Base-by-base conservation (phyloP, 768 basidiomycete species). In the Termitomyces sp. region DNA sequence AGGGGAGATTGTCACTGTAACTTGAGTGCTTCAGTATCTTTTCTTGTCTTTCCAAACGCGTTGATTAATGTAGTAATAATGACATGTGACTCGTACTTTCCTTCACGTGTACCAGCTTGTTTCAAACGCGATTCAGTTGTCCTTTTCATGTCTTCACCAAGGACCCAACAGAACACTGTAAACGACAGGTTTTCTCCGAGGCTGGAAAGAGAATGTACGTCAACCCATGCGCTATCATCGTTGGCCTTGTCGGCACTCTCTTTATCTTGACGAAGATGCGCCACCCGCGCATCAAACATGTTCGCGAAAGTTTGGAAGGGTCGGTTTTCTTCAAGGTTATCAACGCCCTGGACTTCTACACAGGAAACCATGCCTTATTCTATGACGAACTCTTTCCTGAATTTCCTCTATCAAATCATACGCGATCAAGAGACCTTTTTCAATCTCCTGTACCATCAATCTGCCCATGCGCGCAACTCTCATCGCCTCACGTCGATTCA, bases 1-100 rank as follows among this genome's bases (percentile, higher is more conserved):
- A 69, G 94, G 94, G 0, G 88, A 94, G 57, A 87, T 94, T 58
- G 89, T 97, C 30, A 94, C 85, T 31, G 89, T 96, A 31, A 95
- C 94, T 38, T 92, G 74, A 70, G 5, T 9, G 23, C 1, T 5
- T 23, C 15, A 28, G 9, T 45, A 3, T 43, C 1, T n/a, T n/a
- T 3, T 30, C 28, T 37, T 37, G 12, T 46, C 14, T 10, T 35
- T 8, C 7, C 11, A 26, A n/a, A 41, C 50, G 38, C 50, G 50
- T 41, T 17, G 50, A 51, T 40, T 7, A 28, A 50, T 50, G 37
- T 17, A 51, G 50, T 40, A 51, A 51, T 40, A 7, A 12, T 26
- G 38, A n/a, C 50, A 51, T 51, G 50, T 51, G 50, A 51, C 26
- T 38, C 30, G 17, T 19, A 28, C 7, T 8, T 41, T 12, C 38